Conservation (phyloP, 2,329 filamentous ascomycete species). For the Penicillium sp. region DNA sequence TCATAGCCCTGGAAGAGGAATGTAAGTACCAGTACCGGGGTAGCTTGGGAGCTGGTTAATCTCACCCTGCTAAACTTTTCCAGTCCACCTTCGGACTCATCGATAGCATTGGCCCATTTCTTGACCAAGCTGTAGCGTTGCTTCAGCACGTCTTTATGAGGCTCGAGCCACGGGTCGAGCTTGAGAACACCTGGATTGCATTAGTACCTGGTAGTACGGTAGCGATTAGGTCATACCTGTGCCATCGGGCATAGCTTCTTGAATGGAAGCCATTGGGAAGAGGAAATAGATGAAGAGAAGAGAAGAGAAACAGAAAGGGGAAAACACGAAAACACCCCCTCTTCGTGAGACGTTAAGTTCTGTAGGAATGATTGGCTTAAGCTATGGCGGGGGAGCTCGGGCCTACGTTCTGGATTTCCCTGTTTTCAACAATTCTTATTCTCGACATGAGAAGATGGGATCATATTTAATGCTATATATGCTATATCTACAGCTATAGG, state of each 20-base stretch:
- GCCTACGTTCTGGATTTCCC: constrained; percentile 7
- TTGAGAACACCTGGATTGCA: constrained; percentile 65
- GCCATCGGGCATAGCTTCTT: constrained; percentile 14
- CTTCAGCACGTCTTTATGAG: constrained; percentile 72
- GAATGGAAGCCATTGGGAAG: constrained; percentile 21
- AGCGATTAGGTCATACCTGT: constrained; percentile 13
- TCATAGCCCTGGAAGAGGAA: constrained; percentile 64
- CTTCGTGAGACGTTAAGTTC: no score
- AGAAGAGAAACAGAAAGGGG: constrained; percentile 2
- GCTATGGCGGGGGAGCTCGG: constrained; percentile 17
- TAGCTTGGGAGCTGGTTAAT: not conserved
- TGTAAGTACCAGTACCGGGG: not conserved
- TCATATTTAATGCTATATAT: no score
- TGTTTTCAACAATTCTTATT: no score
- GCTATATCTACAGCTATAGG: no score
- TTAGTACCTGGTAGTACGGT: not conserved
- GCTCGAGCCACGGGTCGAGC: constrained; percentile 83
- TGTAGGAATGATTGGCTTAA: constrained; percentile 10
- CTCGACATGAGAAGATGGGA: no score
- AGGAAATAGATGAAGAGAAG: constrained; percentile 2
- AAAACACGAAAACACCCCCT: no score
- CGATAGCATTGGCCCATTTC: constrained; percentile 78
- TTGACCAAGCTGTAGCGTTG: constrained; percentile 73
- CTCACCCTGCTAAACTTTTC: constrained; percentile 82
- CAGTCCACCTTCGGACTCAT: constrained; percentile 78